Base-by-base conservation (phyloP, 192 early-diverging fungal species). In the Podila epigama region DNA sequence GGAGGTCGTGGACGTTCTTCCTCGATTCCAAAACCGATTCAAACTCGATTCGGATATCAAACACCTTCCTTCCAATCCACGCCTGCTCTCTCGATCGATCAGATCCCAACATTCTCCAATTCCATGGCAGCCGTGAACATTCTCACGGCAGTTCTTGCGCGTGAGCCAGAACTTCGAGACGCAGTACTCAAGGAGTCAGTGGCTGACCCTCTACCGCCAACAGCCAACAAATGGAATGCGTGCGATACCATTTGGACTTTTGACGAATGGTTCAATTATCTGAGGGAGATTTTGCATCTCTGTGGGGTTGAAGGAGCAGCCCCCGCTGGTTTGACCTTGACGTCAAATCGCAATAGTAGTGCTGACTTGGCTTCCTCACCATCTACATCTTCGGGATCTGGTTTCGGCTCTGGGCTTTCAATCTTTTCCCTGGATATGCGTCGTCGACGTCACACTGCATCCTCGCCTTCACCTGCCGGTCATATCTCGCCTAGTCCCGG, bases 221-320 rank as follows among this genome's bases (percentile, higher is more conserved):
- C 12, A 28, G 22, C 20, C 51, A 60, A 9, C 35, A 35, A 55
- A 33, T 31, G 18, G 32, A 27, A 37, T 18, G 37, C 4, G 37
- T 1, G 9, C 12, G 6, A 39, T 39, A 34, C 9, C 25, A 41
- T 41, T 16, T 60, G 53, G 42, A 55, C 54, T 13, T 77, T 50
- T n/a, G 41, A 65, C 6, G 66, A 63, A 25, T 77, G 73, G 73
- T 68, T 77, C 15, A 13, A 15, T 1, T 68, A 77, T 34, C 57
- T 77, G 66, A 68, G 60, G 22, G 73, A 77, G 31, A 36, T 77
- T 35, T 32, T 77, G n/a, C 60, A 77, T 13, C n/a, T 77, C 4
- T 77, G 73, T 25, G 73, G 73, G 2, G 34, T 75, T 6, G 60
- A 68, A 9, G 54, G 29, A 22, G 15, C 34, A 58, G 55, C 22